Conservation (phyloP, 371 early-diverging fungal species). For the Mortierella sp. region DNA sequence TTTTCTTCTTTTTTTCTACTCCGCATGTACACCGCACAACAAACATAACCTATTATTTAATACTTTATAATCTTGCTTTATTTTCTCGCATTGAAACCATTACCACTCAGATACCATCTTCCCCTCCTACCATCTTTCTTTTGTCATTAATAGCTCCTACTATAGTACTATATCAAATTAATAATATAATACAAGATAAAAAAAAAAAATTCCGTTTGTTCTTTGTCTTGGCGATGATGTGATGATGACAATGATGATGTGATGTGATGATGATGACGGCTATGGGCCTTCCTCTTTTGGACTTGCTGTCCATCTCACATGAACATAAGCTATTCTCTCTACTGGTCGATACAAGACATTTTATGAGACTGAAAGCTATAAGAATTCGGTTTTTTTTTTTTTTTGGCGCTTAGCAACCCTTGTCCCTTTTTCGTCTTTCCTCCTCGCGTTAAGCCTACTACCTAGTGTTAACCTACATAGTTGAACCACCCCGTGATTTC, state of each 20-base stretch:
- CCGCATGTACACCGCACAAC: background rate
- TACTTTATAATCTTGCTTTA: background rate
- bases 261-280: no score
- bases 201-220: background rate
- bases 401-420: background rate
- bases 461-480: background rate
- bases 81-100: background rate
- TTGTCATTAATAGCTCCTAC: slow-evolving; percentile 5
- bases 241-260: background rate
- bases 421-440: background rate
- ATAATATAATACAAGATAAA: slow-evolving; percentile 1
- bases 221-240: background rate
- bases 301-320: background rate
- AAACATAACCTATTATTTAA: background rate
- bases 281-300: background rate
- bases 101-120: background rate
- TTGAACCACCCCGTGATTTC: background rate
- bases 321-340: no score
- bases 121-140: background rate
- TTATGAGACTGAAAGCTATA: no score
- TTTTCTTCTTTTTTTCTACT: background rate
- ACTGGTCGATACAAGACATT: no score
- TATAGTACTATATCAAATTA: slow-evolving; percentile 12
- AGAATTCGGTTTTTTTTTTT: background rate
- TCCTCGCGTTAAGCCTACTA: background rate